phyloP scores from a whole-genome alignment of 768 basidiomycete species.

The Pleurotus tuber-regium region DNA sequence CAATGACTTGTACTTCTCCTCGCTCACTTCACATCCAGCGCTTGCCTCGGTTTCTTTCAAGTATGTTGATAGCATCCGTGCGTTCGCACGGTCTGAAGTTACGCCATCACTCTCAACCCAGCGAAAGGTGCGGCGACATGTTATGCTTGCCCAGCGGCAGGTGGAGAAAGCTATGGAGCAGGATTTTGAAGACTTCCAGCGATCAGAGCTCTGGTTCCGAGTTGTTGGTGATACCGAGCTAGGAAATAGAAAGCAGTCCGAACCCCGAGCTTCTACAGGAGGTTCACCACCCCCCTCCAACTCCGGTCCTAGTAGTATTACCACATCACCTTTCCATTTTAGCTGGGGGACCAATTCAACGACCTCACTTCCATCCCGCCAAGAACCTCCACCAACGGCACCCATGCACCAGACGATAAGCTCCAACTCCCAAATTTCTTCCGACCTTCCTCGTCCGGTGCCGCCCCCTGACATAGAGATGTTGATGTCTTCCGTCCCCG shows the following conservation, averaged over 20 bases:
- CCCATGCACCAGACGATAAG: slow-evolving; percentile 38
- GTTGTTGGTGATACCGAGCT: slow-evolving; percentile 72
- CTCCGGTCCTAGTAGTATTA: slow-evolving; percentile 14
- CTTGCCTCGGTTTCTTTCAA: slow-evolving; percentile 66
- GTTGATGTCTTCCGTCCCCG: slow-evolving; percentile 71
- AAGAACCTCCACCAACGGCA: slow-evolving; percentile 17
- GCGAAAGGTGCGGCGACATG: slow-evolving; percentile 67
- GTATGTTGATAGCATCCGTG: slow-evolving; percentile 66
- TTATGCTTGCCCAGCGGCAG: slow-evolving; percentile 82
- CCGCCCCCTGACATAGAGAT: slow-evolving; percentile 70
- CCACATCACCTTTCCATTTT: slow-evolving; percentile 9
- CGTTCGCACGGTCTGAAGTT: slow-evolving; percentile 55
- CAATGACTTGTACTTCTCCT: slow-evolving; percentile 82
- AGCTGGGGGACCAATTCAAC: slow-evolving; percentile 4
- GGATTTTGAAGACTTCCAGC: slow-evolving; percentile 86
- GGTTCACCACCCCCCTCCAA: background rate
- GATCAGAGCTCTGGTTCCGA: slow-evolving; percentile 91
- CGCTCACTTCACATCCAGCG: slow-evolving; percentile 51
- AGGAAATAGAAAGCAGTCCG: slow-evolving; percentile 16
- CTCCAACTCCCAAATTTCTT: slow-evolving; percentile 36
- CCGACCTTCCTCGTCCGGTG: slow-evolving; percentile 22
- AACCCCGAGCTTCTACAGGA: background rate
- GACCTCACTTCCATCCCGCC: slow-evolving; percentile 26
- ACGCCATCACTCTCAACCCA: slow-evolving; percentile 39
- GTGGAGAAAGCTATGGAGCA: slow-evolving; percentile 89